Evolutionary conservation across 495 filamentous ascomycete species (phyloP).

Genomic region (Cercophora samala): DNA sequence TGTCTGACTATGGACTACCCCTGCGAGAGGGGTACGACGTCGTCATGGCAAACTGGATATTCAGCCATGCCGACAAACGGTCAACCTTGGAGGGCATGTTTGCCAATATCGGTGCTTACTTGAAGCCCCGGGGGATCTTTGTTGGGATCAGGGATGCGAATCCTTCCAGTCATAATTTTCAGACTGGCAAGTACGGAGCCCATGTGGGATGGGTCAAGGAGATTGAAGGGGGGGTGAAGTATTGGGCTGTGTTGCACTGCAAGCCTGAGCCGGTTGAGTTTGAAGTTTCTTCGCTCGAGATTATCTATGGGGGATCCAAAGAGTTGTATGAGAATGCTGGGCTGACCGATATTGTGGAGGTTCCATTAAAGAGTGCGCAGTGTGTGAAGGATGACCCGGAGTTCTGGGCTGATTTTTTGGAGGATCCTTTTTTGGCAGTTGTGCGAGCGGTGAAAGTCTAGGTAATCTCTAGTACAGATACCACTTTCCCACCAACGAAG

Average conservation of each 20-base stretch:
- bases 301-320: background rate
- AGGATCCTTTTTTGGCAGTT: conserved; percentile 22
- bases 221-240: conserved; percentile 19
- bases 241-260: conserved; percentile 6
- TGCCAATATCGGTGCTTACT: conserved; percentile 21
- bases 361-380: conserved; percentile 19
- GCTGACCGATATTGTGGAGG: conserved; percentile 17
- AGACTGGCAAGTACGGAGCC: conserved; percentile 18
- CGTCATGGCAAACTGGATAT: conserved; percentile 21
- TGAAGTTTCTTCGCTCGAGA: conserved; percentile 6
- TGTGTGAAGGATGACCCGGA: conserved; percentile 23
- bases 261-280: conserved; percentile 10
- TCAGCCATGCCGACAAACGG: conserved; percentile 24
- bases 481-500: too few species aligned
- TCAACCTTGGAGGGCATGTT: conserved; percentile 26
- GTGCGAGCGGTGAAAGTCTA: conserved; percentile 19
- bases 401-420: conserved; percentile 23
- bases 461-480: too few species aligned
- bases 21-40: conserved; percentile 23
- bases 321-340: conserved; percentile 23
- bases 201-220: conserved; percentile 10
- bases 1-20: background rate
- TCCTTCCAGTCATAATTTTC: conserved; percentile 9
- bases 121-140: conserved; percentile 27
- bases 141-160: conserved; percentile 22